These are phyloP conservation scores for Letharia columbiana DNA, from an alignment of 495 filamentous ascomycete species.

Conservation along the genomic window DNA sequence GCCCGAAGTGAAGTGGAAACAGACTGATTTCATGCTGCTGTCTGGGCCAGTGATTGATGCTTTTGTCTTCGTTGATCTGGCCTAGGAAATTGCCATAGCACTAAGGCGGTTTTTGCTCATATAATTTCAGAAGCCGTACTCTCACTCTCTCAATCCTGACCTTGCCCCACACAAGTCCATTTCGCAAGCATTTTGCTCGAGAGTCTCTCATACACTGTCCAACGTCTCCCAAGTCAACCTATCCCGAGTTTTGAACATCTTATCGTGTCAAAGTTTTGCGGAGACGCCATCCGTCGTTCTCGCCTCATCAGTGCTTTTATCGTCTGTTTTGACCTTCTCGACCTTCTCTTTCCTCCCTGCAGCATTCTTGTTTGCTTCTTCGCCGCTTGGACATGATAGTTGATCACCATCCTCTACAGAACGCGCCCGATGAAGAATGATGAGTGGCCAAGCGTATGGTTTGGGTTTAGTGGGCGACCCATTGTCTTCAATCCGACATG, in stretches of 20 bases:
- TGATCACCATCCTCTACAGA: background rate
- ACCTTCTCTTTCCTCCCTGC: background rate
- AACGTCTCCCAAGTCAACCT: background rate
- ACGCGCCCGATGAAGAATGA: background rate
- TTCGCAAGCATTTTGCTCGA: background rate
- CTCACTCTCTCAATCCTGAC: background rate
- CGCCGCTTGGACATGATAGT: background rate
- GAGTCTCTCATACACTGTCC: background rate
- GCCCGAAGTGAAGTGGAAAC: background rate
- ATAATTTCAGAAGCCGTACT: background rate
- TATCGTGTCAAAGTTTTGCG: background rate
- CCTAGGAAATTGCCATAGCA: background rate
- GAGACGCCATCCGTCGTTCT: background rate
- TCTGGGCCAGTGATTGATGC: background rate
- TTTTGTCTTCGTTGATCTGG: background rate
- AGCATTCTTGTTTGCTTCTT: background rate
- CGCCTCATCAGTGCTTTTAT: background rate
- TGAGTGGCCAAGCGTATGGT: conserved; percentile 2
- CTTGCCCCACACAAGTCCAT: background rate
- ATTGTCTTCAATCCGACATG: background rate
- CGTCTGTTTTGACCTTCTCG: background rate
- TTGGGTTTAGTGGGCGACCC: background rate
- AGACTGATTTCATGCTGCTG: background rate
- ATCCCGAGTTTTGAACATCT: background rate
- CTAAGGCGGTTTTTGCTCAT: background rate